Evolutionary conservation across 2,329 filamentous ascomycete species (phyloP), one percentile per base, ranked within the genome.

Genomic region (Colletotrichum nymphaeae): DNA sequence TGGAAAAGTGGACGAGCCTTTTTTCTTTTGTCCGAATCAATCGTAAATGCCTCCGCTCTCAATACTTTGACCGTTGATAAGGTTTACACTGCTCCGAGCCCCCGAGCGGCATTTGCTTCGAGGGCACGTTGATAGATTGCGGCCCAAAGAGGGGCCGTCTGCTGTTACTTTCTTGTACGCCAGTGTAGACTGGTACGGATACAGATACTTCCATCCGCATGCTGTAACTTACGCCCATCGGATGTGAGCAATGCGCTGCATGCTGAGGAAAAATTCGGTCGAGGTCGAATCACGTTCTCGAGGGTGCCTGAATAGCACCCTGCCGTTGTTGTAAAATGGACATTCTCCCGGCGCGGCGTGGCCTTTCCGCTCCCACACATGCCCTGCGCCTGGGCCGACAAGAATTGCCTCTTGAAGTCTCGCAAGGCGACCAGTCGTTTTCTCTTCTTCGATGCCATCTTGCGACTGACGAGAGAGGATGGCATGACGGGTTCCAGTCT

Each of bases 381-480:
- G 26, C 14, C 19, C 3, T 16, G 26, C 14, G 35, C 14, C 35
- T 14, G 30, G 42, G 22, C 22, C 14, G 52, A 35, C 9, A 42
- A 46, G 37, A 53, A 42, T n/a, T 68, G 22, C 37, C 64, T n/a
- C 57, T 57, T 62, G 28, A 24, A 30, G 37, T 14, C n/a, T 58
- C 37, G 32, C 57, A 46, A 59, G 60, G 24, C 22, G 59, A 11
- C 55, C 35, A 57, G 59, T 65, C 35, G 55, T 60, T 28, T 56
- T 57, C 46, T 35, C 52, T 24, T 56, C 35, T 24, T 69, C 42
- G 32, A 58, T n/a, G 22, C 28, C 30, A 16, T 53, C 55, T 32
- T 60, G 60, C 66, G 60, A 60, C 60, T 65, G 67, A 73, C 55
- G 55, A 63, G 59, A 65, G 28, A 64, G 60, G 14, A 63, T 60